Conservation (phyloP, 1,284 basidiomycete genomes). For the Sanghuangporus weigelae region DNA sequence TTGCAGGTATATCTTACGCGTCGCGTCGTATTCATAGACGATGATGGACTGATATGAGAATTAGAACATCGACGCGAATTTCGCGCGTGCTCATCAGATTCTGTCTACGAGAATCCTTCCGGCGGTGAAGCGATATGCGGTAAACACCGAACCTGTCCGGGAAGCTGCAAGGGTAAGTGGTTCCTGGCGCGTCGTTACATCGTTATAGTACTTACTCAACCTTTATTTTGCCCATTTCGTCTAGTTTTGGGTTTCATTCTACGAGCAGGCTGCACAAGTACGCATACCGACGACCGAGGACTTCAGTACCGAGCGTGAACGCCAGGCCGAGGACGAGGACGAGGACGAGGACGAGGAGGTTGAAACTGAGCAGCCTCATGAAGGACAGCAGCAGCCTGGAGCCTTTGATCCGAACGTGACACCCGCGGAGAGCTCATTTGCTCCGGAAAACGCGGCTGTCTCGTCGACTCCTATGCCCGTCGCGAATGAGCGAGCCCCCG, state of each 20-base stretch:
- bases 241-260: constrained; percentile 95
- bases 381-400: constrained; percentile 3
- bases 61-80: constrained; percentile 91
- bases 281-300: constrained; percentile 71
- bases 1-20: constrained; percentile 50
- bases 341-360: constrained; percentile 34
- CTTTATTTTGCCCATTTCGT: not conserved
- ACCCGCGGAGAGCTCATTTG: constrained; percentile 46
- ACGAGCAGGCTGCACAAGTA: constrained; percentile 85
- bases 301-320: constrained; percentile 48
- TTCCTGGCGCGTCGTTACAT: not conserved
- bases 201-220: not conserved
- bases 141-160: constrained; percentile 81
- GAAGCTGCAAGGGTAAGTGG: constrained; percentile 77
- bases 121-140: constrained; percentile 83
- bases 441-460: constrained; percentile 58
- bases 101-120: constrained; percentile 80
- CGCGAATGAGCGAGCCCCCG: constrained; percentile 30
- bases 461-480: constrained; percentile 70
- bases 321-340: too few relatives aligned
- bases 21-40: not conserved
- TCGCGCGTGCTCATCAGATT: constrained; percentile 85
- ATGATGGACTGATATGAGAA: not conserved
- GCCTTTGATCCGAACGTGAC: constrained; percentile 32
- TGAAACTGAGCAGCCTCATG: constrained; percentile 20